Conservation (phyloP, 192 early-diverging fungal genomes). For the Podochytrium sp. region DNA sequence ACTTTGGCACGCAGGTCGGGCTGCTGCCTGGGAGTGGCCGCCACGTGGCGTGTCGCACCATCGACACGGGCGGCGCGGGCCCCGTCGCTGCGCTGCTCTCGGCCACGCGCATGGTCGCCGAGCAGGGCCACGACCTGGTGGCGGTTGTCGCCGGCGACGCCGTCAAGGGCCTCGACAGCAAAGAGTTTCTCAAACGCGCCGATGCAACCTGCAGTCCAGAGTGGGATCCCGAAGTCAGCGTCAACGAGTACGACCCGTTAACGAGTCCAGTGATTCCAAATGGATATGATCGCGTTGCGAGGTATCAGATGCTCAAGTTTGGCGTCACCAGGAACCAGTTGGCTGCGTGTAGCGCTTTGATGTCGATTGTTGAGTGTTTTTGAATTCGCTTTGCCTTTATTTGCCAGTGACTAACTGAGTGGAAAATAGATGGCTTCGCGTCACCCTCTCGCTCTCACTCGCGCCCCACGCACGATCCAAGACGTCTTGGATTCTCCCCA, state of each 20-base stretch:
- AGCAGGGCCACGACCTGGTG: slow-evolving; percentile 43
- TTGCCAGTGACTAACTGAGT: no score
- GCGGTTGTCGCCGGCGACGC: slow-evolving; percentile 52
- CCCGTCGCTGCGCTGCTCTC: slow-evolving; percentile 44
- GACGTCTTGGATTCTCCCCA: slow-evolving; percentile 34
- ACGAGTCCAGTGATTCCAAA: slow-evolving; percentile 43
- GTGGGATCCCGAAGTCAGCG: not conserved
- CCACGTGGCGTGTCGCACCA: slow-evolving; percentile 37
- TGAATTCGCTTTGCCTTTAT: no score
- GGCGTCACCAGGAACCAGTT: slow-evolving; percentile 44
- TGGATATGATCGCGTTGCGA: slow-evolving; percentile 50
- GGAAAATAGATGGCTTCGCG: slow-evolving; percentile 41
- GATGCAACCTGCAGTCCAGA: slow-evolving; percentile 44
- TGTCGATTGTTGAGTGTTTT: not conserved
- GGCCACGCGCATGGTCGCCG: slow-evolving; percentile 42
- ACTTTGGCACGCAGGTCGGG: slow-evolving; percentile 38
- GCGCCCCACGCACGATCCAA: slow-evolving; percentile 35
- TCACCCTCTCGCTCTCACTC: slow-evolving; percentile 45
- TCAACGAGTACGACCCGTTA: not conserved
- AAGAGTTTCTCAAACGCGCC: slow-evolving; percentile 47
- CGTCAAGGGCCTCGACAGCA: slow-evolving; percentile 32
- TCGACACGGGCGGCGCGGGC: slow-evolving; percentile 50
- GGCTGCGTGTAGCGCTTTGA: slow-evolving; percentile 23
- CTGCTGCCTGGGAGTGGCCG: slow-evolving; percentile 49
- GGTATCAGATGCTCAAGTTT: slow-evolving; percentile 48